Evolutionary conservation across 2,329 filamentous ascomycete species (phyloP).

Genomic region (Talaromyces sp.): DNA sequence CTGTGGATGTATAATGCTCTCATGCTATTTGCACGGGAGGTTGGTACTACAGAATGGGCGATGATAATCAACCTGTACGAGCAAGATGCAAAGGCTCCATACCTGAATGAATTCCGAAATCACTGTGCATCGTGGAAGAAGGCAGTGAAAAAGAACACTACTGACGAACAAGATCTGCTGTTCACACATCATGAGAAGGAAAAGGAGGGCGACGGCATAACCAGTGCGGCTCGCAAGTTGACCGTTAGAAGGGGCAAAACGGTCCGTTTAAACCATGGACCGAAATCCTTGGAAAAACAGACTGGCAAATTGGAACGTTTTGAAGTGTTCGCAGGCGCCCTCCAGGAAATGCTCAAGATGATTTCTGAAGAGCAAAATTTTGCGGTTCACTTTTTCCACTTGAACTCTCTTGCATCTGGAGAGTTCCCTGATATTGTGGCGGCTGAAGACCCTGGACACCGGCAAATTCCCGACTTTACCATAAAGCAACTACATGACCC

Average conservation of each 20-base stretch:
- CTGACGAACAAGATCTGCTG: constrained; percentile 76
- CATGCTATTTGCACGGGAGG: constrained; percentile 80
- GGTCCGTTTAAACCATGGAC: constrained; percentile 39
- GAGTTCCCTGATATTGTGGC: constrained; percentile 81
- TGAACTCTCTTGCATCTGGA: constrained; percentile 71
- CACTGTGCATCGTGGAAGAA: constrained; percentile 74
- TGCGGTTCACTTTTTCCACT: constrained; percentile 92
- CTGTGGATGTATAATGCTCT: constrained; percentile 86
- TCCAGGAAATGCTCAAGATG: constrained; percentile 76
- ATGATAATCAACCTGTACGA: constrained; percentile 75
- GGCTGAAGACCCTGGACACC: constrained; percentile 58
- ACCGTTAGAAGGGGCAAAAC: constrained; percentile 94
- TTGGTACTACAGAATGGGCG: constrained; percentile 77
- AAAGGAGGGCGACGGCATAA: constrained; percentile 61
- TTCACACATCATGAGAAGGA: constrained; percentile 90
- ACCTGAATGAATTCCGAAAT: constrained; percentile 75
- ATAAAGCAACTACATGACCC: constrained; percentile 77
- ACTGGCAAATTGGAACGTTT: constrained; percentile 66
- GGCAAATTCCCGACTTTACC: constrained; percentile 66
- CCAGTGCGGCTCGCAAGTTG: constrained; percentile 75
- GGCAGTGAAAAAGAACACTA: constrained; percentile 65
- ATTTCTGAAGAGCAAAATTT: constrained; percentile 96
- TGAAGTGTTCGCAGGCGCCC: constrained; percentile 71
- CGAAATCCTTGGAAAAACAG: constrained; percentile 45
- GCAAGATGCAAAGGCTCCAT: constrained; percentile 66